Base-by-base conservation (phyloP, 2,329 filamentous ascomycete species). In the Penicillium capsulatum region DNA sequence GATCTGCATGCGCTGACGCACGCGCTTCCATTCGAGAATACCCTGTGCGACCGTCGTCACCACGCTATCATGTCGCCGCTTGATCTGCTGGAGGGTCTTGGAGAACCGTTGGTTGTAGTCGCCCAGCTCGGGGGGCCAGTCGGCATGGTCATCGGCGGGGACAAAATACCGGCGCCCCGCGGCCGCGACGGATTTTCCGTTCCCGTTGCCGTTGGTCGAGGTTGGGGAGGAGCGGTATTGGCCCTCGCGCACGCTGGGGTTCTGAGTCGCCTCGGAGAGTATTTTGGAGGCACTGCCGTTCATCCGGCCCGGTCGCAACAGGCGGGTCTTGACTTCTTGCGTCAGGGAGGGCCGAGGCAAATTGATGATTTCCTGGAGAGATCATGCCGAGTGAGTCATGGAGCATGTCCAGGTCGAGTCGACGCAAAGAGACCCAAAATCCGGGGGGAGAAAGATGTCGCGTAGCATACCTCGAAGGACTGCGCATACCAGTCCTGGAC, bases 401-500 rank as follows among this genome's bases (percentile, higher is more conserved):
- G 19, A 22, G 5, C 19, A n/a, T n/a, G n/a, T n/a, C n/a, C n/a
- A n/a, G n/a, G n/a, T n/a, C n/a, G n/a, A n/a, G n/a, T n/a, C n/a
- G n/a, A n/a, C n/a, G n/a, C n/a, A n/a, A n/a, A n/a, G n/a, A n/a
- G n/a, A n/a, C n/a, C 30, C 28, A 34, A 38, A 3, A 19, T 16
- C 1, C 8, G 15, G 9, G 13, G 30, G 24, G 16, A 14, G 17
- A 35, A 31, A 13, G 27, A 4, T 11, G n/a, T n/a, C n/a, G n/a
- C n/a, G n/a, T n/a, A 20, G 14, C 77, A 56, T 78, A 95, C 90
- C 81, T 98, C 92, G 61, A 98, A 98, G 36, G 92, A 98, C 72
- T 98, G 92, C 50, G 91, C 92, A 67, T 98, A 98, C 92, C 92
- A 98, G 61, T 97, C 90, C 65, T 90, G 85, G 53, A 98, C 92